Evolutionary conservation across 1,284 basidiomycete species (phyloP), one percentile per base, ranked within the genome.

Genomic region (Microbotryum intermedium): DNA sequence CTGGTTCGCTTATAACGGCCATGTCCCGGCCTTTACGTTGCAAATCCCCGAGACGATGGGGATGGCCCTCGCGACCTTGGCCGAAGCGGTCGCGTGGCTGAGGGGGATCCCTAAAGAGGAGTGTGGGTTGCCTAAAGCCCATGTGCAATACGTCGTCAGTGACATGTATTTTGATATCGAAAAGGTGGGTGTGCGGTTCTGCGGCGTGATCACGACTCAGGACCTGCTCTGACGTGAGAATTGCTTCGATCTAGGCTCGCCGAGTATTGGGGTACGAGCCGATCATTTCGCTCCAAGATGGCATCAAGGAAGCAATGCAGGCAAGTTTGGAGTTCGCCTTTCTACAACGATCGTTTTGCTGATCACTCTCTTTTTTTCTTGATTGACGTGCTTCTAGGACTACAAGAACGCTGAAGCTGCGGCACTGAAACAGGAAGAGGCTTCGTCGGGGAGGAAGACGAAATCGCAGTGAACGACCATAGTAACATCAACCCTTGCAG

Each of bases 221-320:
- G 18, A 18, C 7, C 11, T n/a, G 13, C 6, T 28, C 53, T 53
- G 50, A 56, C 23, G 8, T n/a, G 34, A 39, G 10, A 16, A 39
- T 8, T 42, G 18, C 16, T 39, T 25, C 6, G 1, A 13, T 6
- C 13, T 4, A 68, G 67, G 90, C 94, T 8, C 80, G 93, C 68
- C 78, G 91, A 58, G 82, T 97, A 65, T 79, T 99, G 45, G 92
- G 90, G 3, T 98, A 98, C 75, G 89, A 91, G 73, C 95, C 94
- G 0, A 77, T 90, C 58, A 84, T 94, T 20, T 86, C 89, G 2
- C 72, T 98, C 30, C 85, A 90, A 65, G 92, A 97, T 64, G 93
- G 90, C n/a, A 81, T 97, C 60, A 80, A 82, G 75, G 79, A 79
- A 65, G 88, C 86, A 75, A 82, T 90, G 42, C 55, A 58, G 21